Conservation (phyloP, 768 basidiomycete species). For the Bullera alba region DNA sequence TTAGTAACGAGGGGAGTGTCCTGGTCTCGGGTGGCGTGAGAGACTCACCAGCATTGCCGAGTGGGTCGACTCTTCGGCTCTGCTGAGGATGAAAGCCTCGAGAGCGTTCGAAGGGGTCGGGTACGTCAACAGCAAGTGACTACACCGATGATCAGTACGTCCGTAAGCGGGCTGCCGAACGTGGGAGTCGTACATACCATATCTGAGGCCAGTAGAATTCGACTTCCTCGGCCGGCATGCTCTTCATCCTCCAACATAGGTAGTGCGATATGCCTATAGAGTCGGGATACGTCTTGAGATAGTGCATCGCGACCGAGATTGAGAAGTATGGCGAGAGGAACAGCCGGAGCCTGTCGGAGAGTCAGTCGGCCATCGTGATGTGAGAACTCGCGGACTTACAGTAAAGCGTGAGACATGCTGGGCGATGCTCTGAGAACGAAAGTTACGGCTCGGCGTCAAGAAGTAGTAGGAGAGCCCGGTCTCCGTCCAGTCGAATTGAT, state of each 20-base stretch:
- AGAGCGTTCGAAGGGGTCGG: conserved; percentile 86
- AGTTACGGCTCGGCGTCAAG: not conserved
- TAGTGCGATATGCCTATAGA: conserved; percentile 51
- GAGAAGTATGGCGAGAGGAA: conserved; percentile 93
- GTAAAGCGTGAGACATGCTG: conserved; percentile 45
- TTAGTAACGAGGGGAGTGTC: no score
- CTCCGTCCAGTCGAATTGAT: no score
- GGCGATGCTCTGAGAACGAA: not conserved
- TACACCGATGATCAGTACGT: conserved; percentile 41
- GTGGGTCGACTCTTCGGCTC: conserved; percentile 84
- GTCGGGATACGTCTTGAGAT: conserved; percentile 52
- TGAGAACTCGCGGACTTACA: conserved; percentile 19
- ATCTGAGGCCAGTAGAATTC: conserved; percentile 53
- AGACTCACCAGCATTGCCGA: conserved; percentile 81
- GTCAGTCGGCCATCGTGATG: not conserved
- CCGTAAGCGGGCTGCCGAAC: no score
- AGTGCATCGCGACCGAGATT: conserved; percentile 85
- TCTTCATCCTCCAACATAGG: conserved; percentile 47
- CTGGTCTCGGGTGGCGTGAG: not conserved
- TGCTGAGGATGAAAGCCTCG: conserved; percentile 85
- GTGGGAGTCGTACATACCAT: conserved; percentile 37
- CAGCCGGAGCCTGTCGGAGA: conserved; percentile 61
- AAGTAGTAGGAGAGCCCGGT: not conserved
- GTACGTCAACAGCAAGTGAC: conserved; percentile 87
- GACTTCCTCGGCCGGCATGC: conserved; percentile 49